Evolutionary conservation across 176 grass and related monocot species (phyloP), one percentile per base, ranked within the genome.

Genomic region (Carex pumila): DNA sequence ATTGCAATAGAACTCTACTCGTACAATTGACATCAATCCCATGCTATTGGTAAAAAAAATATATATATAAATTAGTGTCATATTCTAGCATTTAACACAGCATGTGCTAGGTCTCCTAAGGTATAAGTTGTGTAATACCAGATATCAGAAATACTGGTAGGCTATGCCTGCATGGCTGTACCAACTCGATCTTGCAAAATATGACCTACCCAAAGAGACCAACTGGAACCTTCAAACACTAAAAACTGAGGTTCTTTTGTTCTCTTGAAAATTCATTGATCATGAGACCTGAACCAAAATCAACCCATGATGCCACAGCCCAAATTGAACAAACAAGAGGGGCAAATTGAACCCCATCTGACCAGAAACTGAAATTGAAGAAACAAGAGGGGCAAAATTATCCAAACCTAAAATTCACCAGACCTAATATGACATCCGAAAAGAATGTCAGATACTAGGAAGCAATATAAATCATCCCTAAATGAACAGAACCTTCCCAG

Each of bases 21-120:
- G 55, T 90, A 72, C 85, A 90, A 84, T 90, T 92, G 52, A 86
- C 84, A 67, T 88, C 80, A 50, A 88, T 29, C 52, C 91, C 91
- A 86, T 86, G 88, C 91, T 92, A 74, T 45, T 7, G 15, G 43
- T 7, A 77, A 62, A 85, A 7, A 79, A 81, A 57, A 84, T 12
- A 84, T 53, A 75, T 25, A 25, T 25, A 25, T 25, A 29, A 10
- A 56, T 77, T 50, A 55, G 10, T 69, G 12, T 54, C 22, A 56
- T 32, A 56, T 30, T 77, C 49, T 15, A 56, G 25, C 14, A 31
- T 76, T 54, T 31, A 34, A 55, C 50, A 77, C 45, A 72, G 69
- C 69, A 49, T 72, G 3, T 21, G 39, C 17, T 49, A 72, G 39
- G n/a, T 49, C 39, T 12, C 69, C 45, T 43, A 4, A 49, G 41